Evolutionary conservation across 164 flowering plant species (phyloP).

Genomic region (Nelumbo lutea): DNA sequence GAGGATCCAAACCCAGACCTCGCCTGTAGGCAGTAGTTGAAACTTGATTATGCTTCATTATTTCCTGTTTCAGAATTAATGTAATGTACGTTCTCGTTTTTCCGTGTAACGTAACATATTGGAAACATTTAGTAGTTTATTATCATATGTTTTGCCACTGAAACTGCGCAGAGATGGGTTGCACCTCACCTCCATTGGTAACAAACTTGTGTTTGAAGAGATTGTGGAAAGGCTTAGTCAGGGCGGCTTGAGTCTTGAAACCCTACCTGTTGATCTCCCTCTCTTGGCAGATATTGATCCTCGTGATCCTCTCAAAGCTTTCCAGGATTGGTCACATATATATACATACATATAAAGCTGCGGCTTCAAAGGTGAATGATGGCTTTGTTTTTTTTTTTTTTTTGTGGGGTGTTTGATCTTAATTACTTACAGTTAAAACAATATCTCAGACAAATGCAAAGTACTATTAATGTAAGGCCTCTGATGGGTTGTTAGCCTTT

Average conservation of each 20-base stretch:
- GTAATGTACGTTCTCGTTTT: too few species aligned
- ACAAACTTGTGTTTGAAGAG: constrained; percentile 57
- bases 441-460: too few species aligned
- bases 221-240: constrained; percentile 42
- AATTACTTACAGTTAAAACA: too few species aligned
- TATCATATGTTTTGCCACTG: not conserved
- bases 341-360: not conserved
- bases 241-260: constrained; percentile 28
- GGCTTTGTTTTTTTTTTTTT: not conserved
- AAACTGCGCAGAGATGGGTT: constrained; percentile 62
- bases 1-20: too few species aligned
- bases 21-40: too few species aligned
- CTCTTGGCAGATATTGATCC: not conserved
- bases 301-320: not conserved
- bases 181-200: constrained; percentile 60
- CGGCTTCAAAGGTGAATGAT: not conserved
- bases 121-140: too few species aligned
- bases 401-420: not conserved
- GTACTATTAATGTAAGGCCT: too few species aligned
- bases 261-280: not conserved
- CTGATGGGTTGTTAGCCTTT: too few species aligned
- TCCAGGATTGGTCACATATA: not conserved
- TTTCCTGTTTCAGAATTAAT: too few species aligned
- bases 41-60: too few species aligned
- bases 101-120: too few species aligned